Percentiles rank a stretch among this genome's conserved stretches.
phyloP scores from a whole-genome alignment of 192 early-diverging fungal species.

The Chytriomyces hyalinus region DNA sequence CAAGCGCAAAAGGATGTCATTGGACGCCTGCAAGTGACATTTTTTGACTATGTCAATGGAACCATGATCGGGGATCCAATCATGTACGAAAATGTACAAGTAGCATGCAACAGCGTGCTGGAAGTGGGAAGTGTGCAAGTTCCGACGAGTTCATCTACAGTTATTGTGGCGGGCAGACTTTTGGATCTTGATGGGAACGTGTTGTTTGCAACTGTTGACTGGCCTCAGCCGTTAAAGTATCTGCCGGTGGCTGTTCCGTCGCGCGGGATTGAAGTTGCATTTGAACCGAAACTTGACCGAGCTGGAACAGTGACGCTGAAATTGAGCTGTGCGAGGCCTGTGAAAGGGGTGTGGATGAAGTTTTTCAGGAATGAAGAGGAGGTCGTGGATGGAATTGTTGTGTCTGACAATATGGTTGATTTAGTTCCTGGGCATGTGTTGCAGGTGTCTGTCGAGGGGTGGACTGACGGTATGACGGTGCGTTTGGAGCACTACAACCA shows the following conservation, averaged over 20 bases:
- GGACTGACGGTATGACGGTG: neutral
- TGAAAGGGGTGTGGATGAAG: conserved; percentile 25
- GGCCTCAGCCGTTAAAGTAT: conserved; percentile 39
- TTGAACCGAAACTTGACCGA: neutral
- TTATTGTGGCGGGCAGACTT: conserved; percentile 16
- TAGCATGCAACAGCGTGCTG: neutral
- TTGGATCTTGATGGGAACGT: conserved; percentile 16
- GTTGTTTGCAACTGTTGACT: conserved; percentile 14
- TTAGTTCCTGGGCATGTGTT: conserved; percentile 10
- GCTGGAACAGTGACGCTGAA: neutral
- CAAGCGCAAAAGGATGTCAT: neutral
- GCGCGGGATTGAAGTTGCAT: conserved; percentile 10
- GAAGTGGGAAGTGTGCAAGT: conserved; percentile 4
- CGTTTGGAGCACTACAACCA: neutral
- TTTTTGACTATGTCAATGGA: conserved; percentile 15
- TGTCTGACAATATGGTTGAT: conserved; percentile 32
- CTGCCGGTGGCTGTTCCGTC: conserved; percentile 22
- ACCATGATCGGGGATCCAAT: neutral
- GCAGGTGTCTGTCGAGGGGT: neutral
- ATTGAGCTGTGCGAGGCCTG: neutral
- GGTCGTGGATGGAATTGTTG: neutral
- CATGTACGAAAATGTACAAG: neutral
- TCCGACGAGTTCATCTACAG: neutral
- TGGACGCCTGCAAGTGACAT: neutral
- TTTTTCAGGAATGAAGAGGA: conserved; percentile 3